Evolutionary conservation across 371 early-diverging fungal species (phyloP), one percentile per base, ranked within the genome.

Genomic region (Mortierella sp.): DNA sequence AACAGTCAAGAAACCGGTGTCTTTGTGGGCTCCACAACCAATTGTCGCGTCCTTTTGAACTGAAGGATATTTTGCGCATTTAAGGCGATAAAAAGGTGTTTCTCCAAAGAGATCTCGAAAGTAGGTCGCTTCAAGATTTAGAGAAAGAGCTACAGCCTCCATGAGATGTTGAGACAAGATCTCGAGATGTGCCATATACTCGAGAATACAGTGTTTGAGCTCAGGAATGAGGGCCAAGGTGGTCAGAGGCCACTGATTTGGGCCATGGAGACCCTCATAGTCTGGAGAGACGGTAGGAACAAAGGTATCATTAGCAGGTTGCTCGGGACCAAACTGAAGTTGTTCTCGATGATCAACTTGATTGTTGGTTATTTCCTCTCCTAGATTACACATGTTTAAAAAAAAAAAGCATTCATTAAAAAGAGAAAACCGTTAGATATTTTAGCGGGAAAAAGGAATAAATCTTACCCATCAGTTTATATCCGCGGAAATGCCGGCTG

Each of bases 401-500:
- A 56, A 37, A 34, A 56, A 10, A 10, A 55, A 40, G 40, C 10
- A 40, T 40, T n/a, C 40, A 56, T 3, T 31, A n/a, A 65, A 65
- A n/a, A 42, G n/a, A 61, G 8, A 42, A 29, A 42, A 22, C 40
- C 10, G 32, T 26, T 40, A 2, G 26, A 47, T 5, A 10, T 19
- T 26, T 22, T 8, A 40, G 0, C 19, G 22, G n/a, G n/a, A n/a
- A n/a, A n/a, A n/a, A 54, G 53, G 8, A 40, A 40, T 22, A 26
- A 67, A n/a, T n/a, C 76, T 72, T 85, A 85, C 88, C 79, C 34
- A 87, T 59, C 28, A 68, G 72, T 23, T 85, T 89, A 70, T 90
- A 92, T 12, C 92, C 92, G 15, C 90, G 82, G 54, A 89, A 91
- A 61, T 91, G 90, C 43, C 89, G 88, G 1, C 88, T 88, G 49